phyloP scores from a whole-genome alignment of 202 grass and related monocot genomes.

The Zoysia matrella region DNA sequence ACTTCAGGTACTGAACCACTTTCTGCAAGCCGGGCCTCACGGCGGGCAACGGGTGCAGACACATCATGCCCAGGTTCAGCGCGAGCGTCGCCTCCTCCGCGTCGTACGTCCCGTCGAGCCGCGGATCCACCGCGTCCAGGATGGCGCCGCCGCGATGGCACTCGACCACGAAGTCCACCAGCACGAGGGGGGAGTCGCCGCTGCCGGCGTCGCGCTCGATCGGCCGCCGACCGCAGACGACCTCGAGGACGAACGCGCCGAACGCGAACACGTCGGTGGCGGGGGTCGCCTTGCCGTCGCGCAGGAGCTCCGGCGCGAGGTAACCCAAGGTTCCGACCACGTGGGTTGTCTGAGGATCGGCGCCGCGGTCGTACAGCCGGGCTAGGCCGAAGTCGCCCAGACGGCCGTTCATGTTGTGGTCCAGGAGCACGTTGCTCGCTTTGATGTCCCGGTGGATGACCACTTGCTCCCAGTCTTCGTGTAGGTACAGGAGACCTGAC shows the following conservation, averaged over 20 bases:
- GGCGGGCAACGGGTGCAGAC: too few species aligned
- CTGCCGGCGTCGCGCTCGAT: not conserved
- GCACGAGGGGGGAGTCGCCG: not conserved
- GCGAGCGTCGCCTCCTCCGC: not conserved
- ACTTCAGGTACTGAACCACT: too few species aligned
- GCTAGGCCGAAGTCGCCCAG: slow-evolving; percentile 39
- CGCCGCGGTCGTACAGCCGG: slow-evolving; percentile 13
- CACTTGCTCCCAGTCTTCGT: slow-evolving; percentile 12
- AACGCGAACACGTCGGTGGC: slow-evolving; percentile 40
- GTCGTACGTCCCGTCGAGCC: slow-evolving; percentile 8
- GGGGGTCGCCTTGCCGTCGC: slow-evolving; percentile 24
- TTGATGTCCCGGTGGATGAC: too few species aligned
- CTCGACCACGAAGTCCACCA: slow-evolving; percentile 42
- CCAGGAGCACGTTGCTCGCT: not conserved
- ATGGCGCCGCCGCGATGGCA: not conserved
- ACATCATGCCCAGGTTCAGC: slow-evolving; percentile 18
- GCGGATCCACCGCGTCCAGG: slow-evolving; percentile 3
- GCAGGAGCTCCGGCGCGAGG: slow-evolving; percentile 37
- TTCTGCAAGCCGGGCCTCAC: too few species aligned
- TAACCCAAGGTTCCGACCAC: slow-evolving; percentile 55
- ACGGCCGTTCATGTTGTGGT: slow-evolving; percentile 29
- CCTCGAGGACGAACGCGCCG: slow-evolving; percentile 45
- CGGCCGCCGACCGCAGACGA: slow-evolving; percentile 35
- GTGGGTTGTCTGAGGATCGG: slow-evolving; percentile 14
- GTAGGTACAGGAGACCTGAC: slow-evolving; percentile 31